Base-by-base conservation (phyloP, 2,329 filamentous ascomycete species). In the Colletotrichum zoysiae region DNA sequence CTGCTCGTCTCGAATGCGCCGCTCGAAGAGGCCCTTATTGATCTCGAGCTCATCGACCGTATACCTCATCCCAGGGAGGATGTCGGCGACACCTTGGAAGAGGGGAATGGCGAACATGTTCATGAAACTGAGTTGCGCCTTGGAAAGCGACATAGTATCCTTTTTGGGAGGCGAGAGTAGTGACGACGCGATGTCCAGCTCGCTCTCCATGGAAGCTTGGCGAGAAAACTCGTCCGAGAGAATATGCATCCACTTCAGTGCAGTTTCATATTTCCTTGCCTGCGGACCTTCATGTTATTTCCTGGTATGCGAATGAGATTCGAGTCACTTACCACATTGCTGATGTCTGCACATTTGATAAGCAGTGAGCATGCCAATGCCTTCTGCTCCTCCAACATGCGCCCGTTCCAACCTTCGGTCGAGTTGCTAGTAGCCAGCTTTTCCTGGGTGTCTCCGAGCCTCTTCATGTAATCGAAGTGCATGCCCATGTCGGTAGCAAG, bases 341-440 rank as follows among this genome's bases (percentile, higher is more conserved):
- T 98, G 78, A 99, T 98, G 81, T 99, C 96, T 50, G 96, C 96
- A 79, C 96, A 98, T 81, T 99, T 99, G 83, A 99, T 98, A 71
- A 99, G 84, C 68, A 99, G 84, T 18, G 95, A 95, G 82, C 96
- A 98, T n/a, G 92, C 86, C 58, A 98, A 83, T 12, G 93, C 90
- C 75, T 92, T 93, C 75, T 95, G 89, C 76, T 95, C 92, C 73
- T 96, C 91, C 14, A 92, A 80, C 75, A 92, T 88, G 75, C 95
- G 92, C 6, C 89, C 89, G 72, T 91, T 92, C 95, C 94, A 98
- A 11, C 88, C 89, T 69, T 94, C 90, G 5, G 89, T 88, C 61
- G 86, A 87, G 67, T 90, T 86, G 75, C 90, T 91, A 50, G 90
- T 89, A 51, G 90, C 87, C 14, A 97, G 86, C 79, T 93, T 95